Evolutionary conservation across 2,329 filamentous ascomycete genomes (phyloP), one percentile per base, ranked within the genome.

Genomic region (Neonectria faginata): DNA sequence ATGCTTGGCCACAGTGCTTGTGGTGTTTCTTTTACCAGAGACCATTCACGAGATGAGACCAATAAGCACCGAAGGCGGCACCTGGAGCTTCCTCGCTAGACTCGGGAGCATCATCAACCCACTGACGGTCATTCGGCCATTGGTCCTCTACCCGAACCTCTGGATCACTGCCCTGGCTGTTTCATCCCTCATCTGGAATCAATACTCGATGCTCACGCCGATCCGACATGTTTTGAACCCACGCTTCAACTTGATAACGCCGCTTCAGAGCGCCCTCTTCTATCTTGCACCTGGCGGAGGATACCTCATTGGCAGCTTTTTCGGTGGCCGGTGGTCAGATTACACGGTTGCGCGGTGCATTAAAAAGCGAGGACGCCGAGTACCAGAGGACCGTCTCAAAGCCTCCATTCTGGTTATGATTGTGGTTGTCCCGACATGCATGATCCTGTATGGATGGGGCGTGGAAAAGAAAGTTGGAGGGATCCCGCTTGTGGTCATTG

Each of bases 181-280:
- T 12, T 86, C 84, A 2, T 82, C 84, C 18, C 81, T 92, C 0
- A 85, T 92, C 14, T 92, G 89, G 88, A 92, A 92, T 76, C 91
- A 91, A 79, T 92, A 92, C 76, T 85, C 84, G 3, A 83, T 92
- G 1, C 81, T 91, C 8, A 91, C 89, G 0, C 88, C 87, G 0
- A 91, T 92, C 64, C 87, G 89, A 27, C 91, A 91, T 71, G 86
- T 92, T 12, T 82, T 92, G 18, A 92, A 92, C 71, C 90, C 90
- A 0, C 87, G 90, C 58, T 92, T 92, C 79, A 73, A 86, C 57
- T 83, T 92, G 14, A 85, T 84, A 0, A 83, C 83, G 0, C 89
- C 91, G 0, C 83, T 92, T 22, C 86, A 91, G 72, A 86, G 85
- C 0, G 89, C 88, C 0, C 82, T 92, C 3, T 91, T 92, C 78